Conservation (phyloP, 2,329 filamentous ascomycete genomes). For the Diaporthe humulicola region DNA sequence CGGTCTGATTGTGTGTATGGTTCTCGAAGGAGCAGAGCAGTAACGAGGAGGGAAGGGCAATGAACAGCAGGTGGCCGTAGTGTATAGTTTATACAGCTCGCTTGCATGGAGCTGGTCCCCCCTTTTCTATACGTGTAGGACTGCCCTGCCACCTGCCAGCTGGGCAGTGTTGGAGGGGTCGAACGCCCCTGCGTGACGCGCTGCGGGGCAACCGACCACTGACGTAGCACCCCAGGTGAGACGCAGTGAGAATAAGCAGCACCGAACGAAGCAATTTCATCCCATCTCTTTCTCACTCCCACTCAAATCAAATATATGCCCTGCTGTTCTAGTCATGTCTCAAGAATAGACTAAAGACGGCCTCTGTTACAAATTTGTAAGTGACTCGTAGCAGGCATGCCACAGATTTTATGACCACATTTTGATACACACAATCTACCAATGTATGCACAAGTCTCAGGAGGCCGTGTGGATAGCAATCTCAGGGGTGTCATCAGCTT, state of each 20-base stretch:
- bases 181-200: constrained; percentile 10
- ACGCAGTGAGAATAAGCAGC: not conserved
- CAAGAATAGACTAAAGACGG: not conserved
- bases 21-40: not conserved
- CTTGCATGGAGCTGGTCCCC: not conserved
- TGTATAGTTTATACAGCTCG: not conserved
- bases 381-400: not conserved
- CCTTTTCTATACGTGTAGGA: constrained; percentile 14
- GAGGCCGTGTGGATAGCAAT: not conserved
- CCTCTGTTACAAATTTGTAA: not conserved
- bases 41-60: not conserved
- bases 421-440: not conserved
- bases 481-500: not conserved
- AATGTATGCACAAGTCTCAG: not conserved
- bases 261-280: not conserved
- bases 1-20: not conserved
- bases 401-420: not conserved
- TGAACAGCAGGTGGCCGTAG: not conserved
- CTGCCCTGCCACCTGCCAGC: constrained; percentile 4
- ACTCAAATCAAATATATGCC: not conserved
- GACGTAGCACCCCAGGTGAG: constrained; percentile 10
- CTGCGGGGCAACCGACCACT: constrained; percentile 27
- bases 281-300: not conserved
- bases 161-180: constrained; percentile 28
- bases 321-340: not conserved